Evolutionary conservation across 192 early-diverging fungal species (phyloP), one percentile per base, ranked within the genome.

Genomic region (Oehlia diaphana): DNA sequence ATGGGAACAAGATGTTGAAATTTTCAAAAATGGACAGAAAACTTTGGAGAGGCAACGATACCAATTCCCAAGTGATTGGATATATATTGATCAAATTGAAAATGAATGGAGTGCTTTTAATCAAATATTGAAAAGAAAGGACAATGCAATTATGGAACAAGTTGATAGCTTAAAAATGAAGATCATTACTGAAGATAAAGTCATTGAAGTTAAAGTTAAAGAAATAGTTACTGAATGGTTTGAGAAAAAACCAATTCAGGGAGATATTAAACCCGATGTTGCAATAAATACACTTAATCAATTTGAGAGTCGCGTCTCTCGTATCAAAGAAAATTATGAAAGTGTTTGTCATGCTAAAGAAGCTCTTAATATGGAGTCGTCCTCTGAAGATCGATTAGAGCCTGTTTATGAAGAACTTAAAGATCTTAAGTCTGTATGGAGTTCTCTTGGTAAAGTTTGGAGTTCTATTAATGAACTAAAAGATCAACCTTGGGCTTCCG

Each of bases 31-130:
- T 63, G 94, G 95, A 21, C 96, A 99, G 87, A 96, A 95, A 63
- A 92, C 95, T 62, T 86, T 99, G 31, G 95, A 98, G 80, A 90
- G 93, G 70, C 97, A 97, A 84, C 88, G 98, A 62, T 99, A 90
- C 87, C 92, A 94, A 83, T 98, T 97, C 84, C 95, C 96, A n/a
- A 82, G 78, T 47, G 96, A 99, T 82, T 99, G 98, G 97, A 82
- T 99, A 62, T 95, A 97, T 82, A 87, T 95, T 47, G 98, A 98
- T 72, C 95, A 98, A 79, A 89, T 99, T 19, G 96, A 96, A 62
- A 96, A 97, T 81, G 98, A 99, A 84, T 98, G 97, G 96, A 94
- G 93, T 81, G 94, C 97, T 4, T 97, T 99, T 74, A 96, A 94
- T 82, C 94, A 98, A 86, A 98, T 99, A 74, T 82, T 99, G 49